Base-by-base conservation (phyloP, 176 grass and related monocot species). In the Rhipidocladum racemiflorum region DNA sequence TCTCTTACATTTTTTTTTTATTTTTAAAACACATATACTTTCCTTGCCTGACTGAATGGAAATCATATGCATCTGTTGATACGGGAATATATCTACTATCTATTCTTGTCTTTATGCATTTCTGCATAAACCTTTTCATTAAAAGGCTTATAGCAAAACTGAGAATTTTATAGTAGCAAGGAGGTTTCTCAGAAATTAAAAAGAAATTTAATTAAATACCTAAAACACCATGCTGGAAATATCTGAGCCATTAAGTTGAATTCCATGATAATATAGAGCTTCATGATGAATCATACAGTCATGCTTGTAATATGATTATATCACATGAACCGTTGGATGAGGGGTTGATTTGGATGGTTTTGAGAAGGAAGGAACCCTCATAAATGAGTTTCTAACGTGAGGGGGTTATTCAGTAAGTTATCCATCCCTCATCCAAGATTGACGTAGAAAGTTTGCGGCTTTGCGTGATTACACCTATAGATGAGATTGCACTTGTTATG, bases 401-500 rank as follows among this genome's bases (percentile, higher is more conserved):
- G 49, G 15, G 1, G 36, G 24, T 59, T 81, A 57, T 42, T n/a
- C 3, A 45, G 23, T 27, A 81, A 65, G 45, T 49, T 17, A n/a
- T 34, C 39, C 36, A 76, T 43, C n/a, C 38, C 39, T n/a, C 43
- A 50, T 65, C 60, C 5, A 65, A 49, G 60, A 49, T 65, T 42
- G 25, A 29, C 18, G 9, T 13, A 43, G 39, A 21, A 8, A 64
- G 11, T n/a, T n/a, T n/a, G n/a, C n/a, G n/a, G n/a, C n/a, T 48
- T 64, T 30, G 42, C 28, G 20, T 49, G 61, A 10, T 77, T 49
- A 27, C 46, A 21, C 40, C 2, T 32, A 65, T 32, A 65, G 76
- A 38, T 51, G 45, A 24, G 61, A 67, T 53, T 8, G 13, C 61
- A 79, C 62, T 79, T 78, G 10, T 35, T 59, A 59, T 81, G 35